Conservation (phyloP, 768 basidiomycete species). For the Tricholoma bakamatsutake region DNA sequence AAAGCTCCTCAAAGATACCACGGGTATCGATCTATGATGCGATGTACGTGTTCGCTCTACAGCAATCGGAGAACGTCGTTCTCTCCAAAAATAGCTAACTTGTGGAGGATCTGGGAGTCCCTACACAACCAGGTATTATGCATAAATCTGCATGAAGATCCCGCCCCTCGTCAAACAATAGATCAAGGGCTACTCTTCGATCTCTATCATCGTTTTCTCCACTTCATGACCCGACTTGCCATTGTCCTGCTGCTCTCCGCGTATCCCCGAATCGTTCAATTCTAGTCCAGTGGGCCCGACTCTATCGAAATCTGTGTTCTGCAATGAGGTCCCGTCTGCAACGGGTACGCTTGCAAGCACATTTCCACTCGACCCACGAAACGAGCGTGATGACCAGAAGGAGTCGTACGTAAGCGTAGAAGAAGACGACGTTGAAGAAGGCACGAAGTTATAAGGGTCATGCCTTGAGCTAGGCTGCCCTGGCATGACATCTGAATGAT, state of each 20-base stretch:
- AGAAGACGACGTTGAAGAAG: conserved; percentile 16
- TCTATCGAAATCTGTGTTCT: neutral
- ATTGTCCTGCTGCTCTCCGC: neutral
- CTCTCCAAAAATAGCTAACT: neutral
- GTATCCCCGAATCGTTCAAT: neutral
- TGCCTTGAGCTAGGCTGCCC: conserved; percentile 7
- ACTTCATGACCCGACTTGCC: neutral
- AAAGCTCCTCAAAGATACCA: neutral
- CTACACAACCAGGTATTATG: neutral
- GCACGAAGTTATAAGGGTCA: conserved; percentile 3
- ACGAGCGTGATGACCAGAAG: conserved; percentile 49
- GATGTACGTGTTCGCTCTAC: no score
- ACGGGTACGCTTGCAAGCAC: neutral
- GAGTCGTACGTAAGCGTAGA: conserved; percentile 51
- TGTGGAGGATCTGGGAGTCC: neutral
- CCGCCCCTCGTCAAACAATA: neutral
- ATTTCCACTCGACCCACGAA: conserved; percentile 11
- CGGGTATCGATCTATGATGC: no score
- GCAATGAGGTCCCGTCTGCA: neutral
- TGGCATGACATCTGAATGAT: conserved; percentile 8
- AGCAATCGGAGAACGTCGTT: no score
- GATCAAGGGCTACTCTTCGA: neutral
- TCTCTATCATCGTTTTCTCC: neutral
- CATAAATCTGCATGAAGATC: neutral
- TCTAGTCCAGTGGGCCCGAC: neutral